Evolutionary conservation across 441 rosid genomes (phyloP), one percentile per base, ranked within the genome.

Genomic region (Adansonia rubrostipa): DNA sequence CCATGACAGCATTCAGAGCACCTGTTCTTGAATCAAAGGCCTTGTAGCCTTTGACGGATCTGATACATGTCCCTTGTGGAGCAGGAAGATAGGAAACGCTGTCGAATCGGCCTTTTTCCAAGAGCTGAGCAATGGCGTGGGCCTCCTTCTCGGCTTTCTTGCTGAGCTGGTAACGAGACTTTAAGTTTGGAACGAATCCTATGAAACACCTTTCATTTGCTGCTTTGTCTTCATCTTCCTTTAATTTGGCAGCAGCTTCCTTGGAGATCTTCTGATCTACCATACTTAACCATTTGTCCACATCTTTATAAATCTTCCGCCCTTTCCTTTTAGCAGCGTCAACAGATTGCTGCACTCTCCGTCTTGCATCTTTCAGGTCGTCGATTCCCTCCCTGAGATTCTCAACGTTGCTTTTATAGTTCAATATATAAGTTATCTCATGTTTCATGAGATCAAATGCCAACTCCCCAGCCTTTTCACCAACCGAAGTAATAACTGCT

Each of bases 371-470:
- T 9, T 17, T 44, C 47, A 44, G 53, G 5, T 67, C 53, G 24
- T 44, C 15, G 7, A 67, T 15, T 17, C 15, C 53, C 1, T 67
- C 53, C 71, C 5, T 67, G 28, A 67, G 71, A 44, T 67, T 67
- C 15, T 67, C 71, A 9, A 67, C 3, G 33, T 67, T 67, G 53
- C 15, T 67, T 45, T 67, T 44, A 2, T 44, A 67, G 71, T 44
- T 67, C 9, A 19, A 48, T 9, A 45, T 0, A 20, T 33, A 36
- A 9, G 33, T 44, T 19, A 67, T 19, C 33, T 44, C 33, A 3
- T 19, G 71, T 67, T 8, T n/a, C 33, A 67, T 44, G 53, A 67
- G 53, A 67, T 67, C 71, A 45, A 67, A 67, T n/a, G 71, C 71
- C 7, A 67, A 44, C 53, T 67, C 53, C 33, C 33, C 71, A 19